Percentiles rank a stretch among this genome's conserved stretches.
phyloP scores from a whole-genome alignment of 192 early-diverging fungal species.

The Coemansia erecta region DNA sequence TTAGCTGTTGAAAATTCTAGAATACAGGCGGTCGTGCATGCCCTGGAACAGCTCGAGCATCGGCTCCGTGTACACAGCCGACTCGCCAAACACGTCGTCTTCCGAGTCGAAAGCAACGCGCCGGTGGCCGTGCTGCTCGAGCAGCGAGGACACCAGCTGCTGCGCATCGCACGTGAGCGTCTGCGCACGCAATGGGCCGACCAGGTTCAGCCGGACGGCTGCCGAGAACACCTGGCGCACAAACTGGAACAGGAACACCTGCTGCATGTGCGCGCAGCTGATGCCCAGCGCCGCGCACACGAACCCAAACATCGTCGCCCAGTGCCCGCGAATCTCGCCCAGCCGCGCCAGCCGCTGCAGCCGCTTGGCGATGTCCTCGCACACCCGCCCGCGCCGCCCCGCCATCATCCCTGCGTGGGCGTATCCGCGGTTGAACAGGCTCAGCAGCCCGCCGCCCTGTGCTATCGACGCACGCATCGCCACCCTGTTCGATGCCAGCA shows the following conservation, averaged over 20 bases:
- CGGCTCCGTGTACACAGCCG: constrained; percentile 61
- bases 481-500: constrained; percentile 39
- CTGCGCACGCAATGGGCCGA: constrained; percentile 89
- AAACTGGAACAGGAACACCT: constrained; percentile 81
- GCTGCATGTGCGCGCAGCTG: constrained; percentile 59
- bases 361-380: constrained; percentile 23
- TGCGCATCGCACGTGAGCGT: constrained; percentile 64
- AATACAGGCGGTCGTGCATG: constrained; percentile 75
- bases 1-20: constrained; percentile 76
- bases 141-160: constrained; percentile 51
- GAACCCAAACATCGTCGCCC: constrained; percentile 77
- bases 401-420: constrained; percentile 36
- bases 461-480: constrained; percentile 50
- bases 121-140: constrained; percentile 54
- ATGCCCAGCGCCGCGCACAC: constrained; percentile 55
- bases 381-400: constrained; percentile 20
- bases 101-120: constrained; percentile 13
- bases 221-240: constrained; percentile 83
- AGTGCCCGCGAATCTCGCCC: constrained; percentile 63
- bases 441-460: constrained; percentile 50
- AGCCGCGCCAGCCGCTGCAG: constrained; percentile 55
- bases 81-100: constrained; percentile 44
- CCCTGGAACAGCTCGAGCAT: constrained; percentile 74
- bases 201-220: constrained; percentile 82
- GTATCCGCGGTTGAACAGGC: constrained; percentile 47